Evolutionary conservation across 75 land plant genomes (phyloP).

Genomic region (Cryptomeria japonica): DNA sequence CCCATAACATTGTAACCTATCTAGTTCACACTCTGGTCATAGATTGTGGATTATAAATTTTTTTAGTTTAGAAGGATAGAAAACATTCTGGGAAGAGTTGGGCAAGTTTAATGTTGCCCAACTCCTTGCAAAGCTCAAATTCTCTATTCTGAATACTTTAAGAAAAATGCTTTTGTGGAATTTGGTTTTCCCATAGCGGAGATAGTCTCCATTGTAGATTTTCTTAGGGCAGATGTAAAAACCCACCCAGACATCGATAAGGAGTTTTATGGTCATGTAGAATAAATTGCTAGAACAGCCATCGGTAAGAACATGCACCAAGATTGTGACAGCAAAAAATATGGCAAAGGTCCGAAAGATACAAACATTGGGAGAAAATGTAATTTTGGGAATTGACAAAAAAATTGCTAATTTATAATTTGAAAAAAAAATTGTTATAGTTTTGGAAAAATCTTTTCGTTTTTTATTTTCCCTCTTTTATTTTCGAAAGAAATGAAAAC

Average conservation of each 20-base stretch:
- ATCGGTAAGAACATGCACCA: neutral
- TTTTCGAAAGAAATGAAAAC: neutral
- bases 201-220: neutral
- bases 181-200: neutral
- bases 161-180: neutral
- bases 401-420: too few relatives aligned
- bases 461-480: neutral
- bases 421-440: too few relatives aligned
- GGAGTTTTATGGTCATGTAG: neutral
- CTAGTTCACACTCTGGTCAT: neutral
- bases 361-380: neutral
- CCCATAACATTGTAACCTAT: neutral
- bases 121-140: neutral
- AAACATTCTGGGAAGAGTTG: neutral
- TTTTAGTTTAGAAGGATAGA: neutral
- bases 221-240: neutral
- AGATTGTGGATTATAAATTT: too few relatives aligned
- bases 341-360: neutral
- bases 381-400: neutral
- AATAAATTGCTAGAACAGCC: neutral
- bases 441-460: too few relatives aligned
- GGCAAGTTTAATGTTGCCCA: neutral
- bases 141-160: neutral
- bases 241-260: neutral
- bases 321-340: neutral